Evolutionary conservation across 2,329 filamentous ascomycete genomes (phyloP).

Genomic region (Microdochium nivale): DNA sequence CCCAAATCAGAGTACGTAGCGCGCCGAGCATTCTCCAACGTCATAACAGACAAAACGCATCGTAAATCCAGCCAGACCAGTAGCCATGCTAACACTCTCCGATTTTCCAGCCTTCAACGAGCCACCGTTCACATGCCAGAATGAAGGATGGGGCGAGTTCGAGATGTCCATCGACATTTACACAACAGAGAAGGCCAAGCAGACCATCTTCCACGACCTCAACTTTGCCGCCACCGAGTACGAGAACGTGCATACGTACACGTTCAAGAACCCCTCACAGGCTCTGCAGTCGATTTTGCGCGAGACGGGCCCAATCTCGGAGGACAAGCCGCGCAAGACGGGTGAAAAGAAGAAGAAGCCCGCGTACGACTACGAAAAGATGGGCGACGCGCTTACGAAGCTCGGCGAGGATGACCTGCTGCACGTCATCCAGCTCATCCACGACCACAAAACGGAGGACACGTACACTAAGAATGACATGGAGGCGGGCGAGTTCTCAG

Average conservation of each 20-base stretch:
- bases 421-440: conserved; percentile 94
- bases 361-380: conserved; percentile 82
- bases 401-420: conserved; percentile 88
- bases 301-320: conserved; percentile 79
- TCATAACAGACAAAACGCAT: too few relatives aligned
- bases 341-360: conserved; percentile 61
- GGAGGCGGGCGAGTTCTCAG: conserved; percentile 95
- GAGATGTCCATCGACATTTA: conserved; percentile 83
- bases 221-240: conserved; percentile 82
- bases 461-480: conserved; percentile 97
- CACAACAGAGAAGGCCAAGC: conserved; percentile 79
- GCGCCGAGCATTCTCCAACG: too few relatives aligned
- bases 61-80: neutral
- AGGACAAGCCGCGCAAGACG: conserved; percentile 51
- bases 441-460: conserved; percentile 89
- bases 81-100: conserved; percentile 7
- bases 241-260: conserved; percentile 71
- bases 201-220: conserved; percentile 75
- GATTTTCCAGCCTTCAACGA: conserved; percentile 59
- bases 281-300: conserved; percentile 71
- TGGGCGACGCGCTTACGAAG: conserved; percentile 84
- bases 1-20: conserved; percentile 67
- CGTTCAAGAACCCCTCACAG: conserved; percentile 88
- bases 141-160: conserved; percentile 98
- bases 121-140: conserved; percentile 79